Percentiles rank a stretch among this genome's conserved stretches.
phyloP scores from a whole-genome alignment of 1,284 basidiomycete genomes.

The Irpex lacteus region DNA sequence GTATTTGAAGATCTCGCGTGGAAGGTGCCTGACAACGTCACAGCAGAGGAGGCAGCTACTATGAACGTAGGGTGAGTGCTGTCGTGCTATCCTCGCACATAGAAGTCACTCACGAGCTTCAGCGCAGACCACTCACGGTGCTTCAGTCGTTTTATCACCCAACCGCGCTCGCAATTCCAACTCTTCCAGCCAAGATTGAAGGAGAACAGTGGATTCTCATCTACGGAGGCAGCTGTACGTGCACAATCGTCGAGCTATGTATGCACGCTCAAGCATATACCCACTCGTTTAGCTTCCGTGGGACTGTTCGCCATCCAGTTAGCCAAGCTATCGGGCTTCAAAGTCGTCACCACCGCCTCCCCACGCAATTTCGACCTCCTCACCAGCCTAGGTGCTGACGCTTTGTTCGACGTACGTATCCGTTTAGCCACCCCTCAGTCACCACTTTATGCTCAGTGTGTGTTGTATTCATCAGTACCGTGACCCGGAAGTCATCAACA shows the following conservation, averaged over 20 bases:
- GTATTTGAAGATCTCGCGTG: slow-evolving; percentile 29
- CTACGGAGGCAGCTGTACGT: slow-evolving; percentile 31
- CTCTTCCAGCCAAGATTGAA: slow-evolving; percentile 20
- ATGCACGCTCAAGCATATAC: not conserved
- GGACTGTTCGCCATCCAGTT: slow-evolving; percentile 45
- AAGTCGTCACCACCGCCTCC: slow-evolving; percentile 39
- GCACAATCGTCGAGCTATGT: not conserved
- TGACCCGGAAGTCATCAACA: slow-evolving; percentile 20
- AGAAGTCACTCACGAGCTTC: not conserved
- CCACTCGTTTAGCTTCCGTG: slow-evolving; percentile 27
- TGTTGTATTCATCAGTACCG: slow-evolving; percentile 14
- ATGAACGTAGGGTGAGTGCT: slow-evolving; percentile 33
- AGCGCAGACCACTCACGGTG: slow-evolving; percentile 30
- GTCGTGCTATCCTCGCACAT: not conserved
- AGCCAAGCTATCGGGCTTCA: slow-evolving; percentile 38
- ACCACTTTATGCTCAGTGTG: too few relatives aligned
- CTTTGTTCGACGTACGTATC: slow-evolving; percentile 31
- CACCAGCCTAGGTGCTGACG: slow-evolving; percentile 39
- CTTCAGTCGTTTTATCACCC: slow-evolving; percentile 33
- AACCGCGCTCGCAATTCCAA: slow-evolving; percentile 21
- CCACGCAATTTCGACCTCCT: slow-evolving; percentile 37
- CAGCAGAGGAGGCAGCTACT: slow-evolving; percentile 37
- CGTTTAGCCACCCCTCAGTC: too few relatives aligned
- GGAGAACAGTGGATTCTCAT: slow-evolving; percentile 27
- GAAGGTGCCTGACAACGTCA: slow-evolving; percentile 28